Conservation (phyloP, 106 monocot species). For the Acorus gramineus region DNA sequence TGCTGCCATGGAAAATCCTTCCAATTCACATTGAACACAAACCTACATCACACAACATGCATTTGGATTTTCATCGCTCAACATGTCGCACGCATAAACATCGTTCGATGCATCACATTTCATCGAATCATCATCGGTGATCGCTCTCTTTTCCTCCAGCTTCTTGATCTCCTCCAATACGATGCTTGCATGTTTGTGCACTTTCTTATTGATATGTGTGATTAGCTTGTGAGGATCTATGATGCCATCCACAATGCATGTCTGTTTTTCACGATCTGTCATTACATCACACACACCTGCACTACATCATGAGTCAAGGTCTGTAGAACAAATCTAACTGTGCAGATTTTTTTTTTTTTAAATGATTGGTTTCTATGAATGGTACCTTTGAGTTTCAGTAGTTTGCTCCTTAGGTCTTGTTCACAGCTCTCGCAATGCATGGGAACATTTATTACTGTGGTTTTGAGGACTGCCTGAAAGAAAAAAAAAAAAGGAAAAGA, state of each 20-base stretch:
- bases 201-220: slow-evolving; percentile 27
- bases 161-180: slow-evolving; percentile 18
- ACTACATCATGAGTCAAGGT: neutral
- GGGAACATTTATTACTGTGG: slow-evolving; percentile 47
- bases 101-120: too few species aligned
- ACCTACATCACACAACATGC: too few species aligned
- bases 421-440: slow-evolving; percentile 69
- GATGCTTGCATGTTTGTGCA: slow-evolving; percentile 32
- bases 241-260: slow-evolving; percentile 36
- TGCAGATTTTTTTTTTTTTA: neutral
- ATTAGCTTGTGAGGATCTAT: slow-evolving; percentile 35
- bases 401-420: slow-evolving; percentile 28
- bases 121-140: too few species aligned
- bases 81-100: too few species aligned
- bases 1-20: too few species aligned
- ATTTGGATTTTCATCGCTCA: too few species aligned
- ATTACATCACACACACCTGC: slow-evolving; percentile 42
- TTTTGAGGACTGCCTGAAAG: slow-evolving; percentile 35
- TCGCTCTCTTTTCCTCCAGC: slow-evolving; percentile 5
- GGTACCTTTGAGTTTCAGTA: slow-evolving; percentile 60
- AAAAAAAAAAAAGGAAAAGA: slow-evolving; percentile 1
- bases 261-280: slow-evolving; percentile 23
- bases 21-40: too few species aligned
- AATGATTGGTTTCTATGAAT: neutral
- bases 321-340: neutral